Evolutionary conservation across 176 grass and related monocot genomes (phyloP), one percentile per base, ranked within the genome.

Genomic region (Saccharum spontaneum): DNA sequence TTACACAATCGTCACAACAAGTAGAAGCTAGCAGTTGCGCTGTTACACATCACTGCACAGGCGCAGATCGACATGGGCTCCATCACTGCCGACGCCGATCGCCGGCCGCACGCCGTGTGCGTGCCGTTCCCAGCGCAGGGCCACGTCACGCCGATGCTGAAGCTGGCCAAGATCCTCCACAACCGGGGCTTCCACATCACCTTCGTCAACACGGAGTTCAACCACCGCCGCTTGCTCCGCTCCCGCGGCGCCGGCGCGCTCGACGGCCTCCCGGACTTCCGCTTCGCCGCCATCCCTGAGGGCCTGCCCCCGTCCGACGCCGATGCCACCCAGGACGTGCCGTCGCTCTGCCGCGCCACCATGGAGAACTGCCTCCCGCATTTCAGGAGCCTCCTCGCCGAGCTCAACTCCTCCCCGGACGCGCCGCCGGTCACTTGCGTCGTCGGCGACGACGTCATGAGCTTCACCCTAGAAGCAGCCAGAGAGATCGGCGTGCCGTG

Each of bases 131-230:
- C 92, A 14, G 66, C 87, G 40, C 84, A 85, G 82, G 88, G 89
- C 18, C 92, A 94, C 78, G 68, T 91, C 26, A 91, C 85, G n/a
- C 92, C 89, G 48, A 94, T 94, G 92, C 87, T 91, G 69, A 89
- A 91, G 79, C 83, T 94, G n/a, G 89, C 92, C 72, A 91, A 94
- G 87, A 62, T 91, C 78, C 92, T 94, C 79, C 77, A 94, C 79
- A 16, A 4, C 81, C 65, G 86, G 36, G 89, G 89, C 33, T 94
- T 94, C 79, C 74, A 85, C 81, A 34, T 94, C 81, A 94, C 92
- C 67, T 94, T 94, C 74, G 86, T 94, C 87, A 92, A 92, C 80
- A 71, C 89, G 34, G 80, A 94, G 83, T 94, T 82, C 87, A 94
- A 91, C 85, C 89, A 92, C 66, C 81, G 76, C 3, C 81, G 87